Percentiles rank a stretch among this genome's conserved stretches.
Evolutionary conservation across 148 eudicot species (phyloP).

Genomic region (Rheum nobile): DNA sequence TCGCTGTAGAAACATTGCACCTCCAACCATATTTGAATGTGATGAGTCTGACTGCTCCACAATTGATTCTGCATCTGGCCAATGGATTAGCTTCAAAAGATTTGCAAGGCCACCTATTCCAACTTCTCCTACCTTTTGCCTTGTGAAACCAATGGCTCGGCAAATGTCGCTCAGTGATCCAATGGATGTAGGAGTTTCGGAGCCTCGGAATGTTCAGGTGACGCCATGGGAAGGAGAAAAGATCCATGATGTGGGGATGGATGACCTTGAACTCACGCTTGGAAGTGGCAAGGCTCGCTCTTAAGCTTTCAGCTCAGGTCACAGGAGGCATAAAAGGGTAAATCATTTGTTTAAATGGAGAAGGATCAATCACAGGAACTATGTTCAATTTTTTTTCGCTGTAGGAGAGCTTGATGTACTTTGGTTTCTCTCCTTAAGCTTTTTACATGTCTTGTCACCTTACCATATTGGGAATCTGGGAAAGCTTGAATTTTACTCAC

Average conservation of each 20-base stretch:
- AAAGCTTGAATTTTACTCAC: conserved; percentile 8
- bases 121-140: conserved; percentile 70
- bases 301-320: neutral
- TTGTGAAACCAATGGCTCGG: conserved; percentile 48
- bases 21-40: conserved; percentile 82
- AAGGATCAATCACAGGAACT: neutral
- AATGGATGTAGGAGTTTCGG: conserved; percentile 43
- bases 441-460: neutral
- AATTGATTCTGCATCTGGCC: conserved; percentile 51
- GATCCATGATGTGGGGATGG: conserved; percentile 85
- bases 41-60: conserved; percentile 89
- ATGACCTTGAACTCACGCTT: conserved; percentile 93
- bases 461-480: neutral
- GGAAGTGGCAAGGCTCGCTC: conserved; percentile 52
- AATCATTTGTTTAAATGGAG: neutral
- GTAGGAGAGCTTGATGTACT: neutral
- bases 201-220: conserved; percentile 29
- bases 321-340: neutral
- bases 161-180: conserved; percentile 32
- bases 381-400: neutral
- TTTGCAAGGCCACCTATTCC: conserved; percentile 53
- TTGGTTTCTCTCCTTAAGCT: neutral
- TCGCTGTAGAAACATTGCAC: conserved; percentile 41
- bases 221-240: conserved; percentile 92
- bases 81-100: conserved; percentile 76